Evolutionary conservation across 768 basidiomycete species (phyloP), one percentile per base, ranked within the genome.

Genomic region (Termitomyces sp.): DNA sequence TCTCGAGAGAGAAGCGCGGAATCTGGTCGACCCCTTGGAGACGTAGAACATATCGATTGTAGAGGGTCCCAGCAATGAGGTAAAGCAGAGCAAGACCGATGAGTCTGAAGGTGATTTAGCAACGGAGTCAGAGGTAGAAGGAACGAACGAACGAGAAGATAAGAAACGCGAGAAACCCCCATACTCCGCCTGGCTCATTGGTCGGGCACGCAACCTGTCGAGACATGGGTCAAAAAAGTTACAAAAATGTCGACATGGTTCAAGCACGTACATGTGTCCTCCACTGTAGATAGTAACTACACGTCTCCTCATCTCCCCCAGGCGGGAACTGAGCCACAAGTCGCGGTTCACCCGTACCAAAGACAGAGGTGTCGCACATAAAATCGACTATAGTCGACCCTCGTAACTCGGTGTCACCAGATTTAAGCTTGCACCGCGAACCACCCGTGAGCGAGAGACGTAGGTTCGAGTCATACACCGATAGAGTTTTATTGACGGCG

Each of bases 231-330:
- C 16, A 46, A 32, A 50, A 22, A 31, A 22, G 44, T 18, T 5
- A 25, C 36, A 46, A 45, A 47, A 18, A 48, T 33, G 29, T 38
- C 6, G n/a, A 36, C 35, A 27, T 15, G 20, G 7, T 15, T 23
- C 10, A 25, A n/a, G 25, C 22, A 68, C 81, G 63, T 60, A 93
- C 91, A 61, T 83, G 84, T 5, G 89, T 93, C 52, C 79, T 75
- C 93, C 93, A 95, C 72, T 94, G 91, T 36, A 95, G 70, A 54
- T 88, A 81, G 65, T 86, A 94, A 12, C 84, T 80, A 66, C 93
- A 95, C n/a, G 82, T 83, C 25, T 64, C 64, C 9, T 85, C 80
- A 32, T 87, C 83, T 15, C 81, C 79, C 9, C 73, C 72, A 7
- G 83, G 82, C 5, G 89, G 89, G 22, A 92, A 79, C 46, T 88